Evolutionary conservation across 495 filamentous ascomycete genomes (phyloP), one percentile per base, ranked within the genome.

Genomic region (Neurospora sp.): DNA sequence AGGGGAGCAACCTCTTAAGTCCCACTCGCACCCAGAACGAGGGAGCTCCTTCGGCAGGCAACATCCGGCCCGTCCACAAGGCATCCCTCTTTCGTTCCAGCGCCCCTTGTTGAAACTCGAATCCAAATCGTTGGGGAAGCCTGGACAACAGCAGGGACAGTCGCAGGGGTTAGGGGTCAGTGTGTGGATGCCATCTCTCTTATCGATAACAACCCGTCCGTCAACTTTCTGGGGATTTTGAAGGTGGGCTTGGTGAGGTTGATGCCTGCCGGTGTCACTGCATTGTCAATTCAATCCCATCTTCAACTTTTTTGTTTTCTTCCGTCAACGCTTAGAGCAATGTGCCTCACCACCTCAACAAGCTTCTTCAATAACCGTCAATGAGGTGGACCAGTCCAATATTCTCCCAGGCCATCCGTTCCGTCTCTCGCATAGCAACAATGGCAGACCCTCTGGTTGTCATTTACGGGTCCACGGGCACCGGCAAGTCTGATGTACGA

Each of bases 401-500:
- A 0, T 36, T 62, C 28, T 38, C 45, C 34, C 34, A 76, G 69
- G n/a, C 54, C 70, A 21, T 39, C 54, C 37, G 71, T 70, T 19
- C 54, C 54, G 54, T 62, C 54, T 62, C 19, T 34, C 54, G 54
- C 28, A 34, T 15, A 66, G 28, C 54, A 66, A 72, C 31, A 40
- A 77, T 21, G 54, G 74, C 79, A 76, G 79, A 85, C 72, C 92
- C 94, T 34, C 85, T 98, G 73, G 88, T 99, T 75, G 89, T 92
- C 42, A 89, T 99, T 66, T 86, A 98, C 42, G 96, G 96, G 42
- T 93, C 96, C 42, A 99, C 96, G 43, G 96, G 96, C 72, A 98
- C 95, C 6, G 96, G 96, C 43, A 99, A 99, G 85, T 98, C 96
- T n/a, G 92, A 99, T 86, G 96, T 97, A 82, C 73, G 81, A 79